phyloP scores from a whole-genome alignment of 2,329 filamentous ascomycete species.

The Botrytis fabae region DNA sequence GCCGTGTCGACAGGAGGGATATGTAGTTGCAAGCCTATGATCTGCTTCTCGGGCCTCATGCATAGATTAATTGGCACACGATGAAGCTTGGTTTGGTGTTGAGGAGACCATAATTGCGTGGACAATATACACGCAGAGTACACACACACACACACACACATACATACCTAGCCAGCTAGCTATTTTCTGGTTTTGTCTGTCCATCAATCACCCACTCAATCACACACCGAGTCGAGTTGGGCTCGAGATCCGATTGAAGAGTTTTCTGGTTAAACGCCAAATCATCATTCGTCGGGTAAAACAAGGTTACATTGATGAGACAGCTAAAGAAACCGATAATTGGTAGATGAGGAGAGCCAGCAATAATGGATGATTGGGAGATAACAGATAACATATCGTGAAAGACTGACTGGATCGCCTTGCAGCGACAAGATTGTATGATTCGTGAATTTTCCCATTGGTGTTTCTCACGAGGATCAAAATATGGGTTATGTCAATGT shows the following conservation, averaged over 20 bases:
- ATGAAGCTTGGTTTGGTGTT: conserved; percentile 24
- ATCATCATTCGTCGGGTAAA: conserved; percentile 37
- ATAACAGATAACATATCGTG: background rate
- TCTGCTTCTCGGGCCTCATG: conserved; percentile 22
- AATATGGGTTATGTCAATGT: background rate
- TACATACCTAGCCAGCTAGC: background rate
- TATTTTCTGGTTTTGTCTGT: background rate
- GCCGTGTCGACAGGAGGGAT: background rate
- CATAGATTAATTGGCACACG: conserved; percentile 33
- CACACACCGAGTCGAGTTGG: conserved; percentile 9
- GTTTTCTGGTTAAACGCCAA: conserved; percentile 31
- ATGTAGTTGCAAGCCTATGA: conserved; percentile 33
- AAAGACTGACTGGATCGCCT: conserved; percentile 4
- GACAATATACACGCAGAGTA: background rate
- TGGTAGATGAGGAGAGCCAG: background rate
- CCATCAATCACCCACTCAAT: no score
- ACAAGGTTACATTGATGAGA: conserved; percentile 16
- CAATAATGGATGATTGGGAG: no score
- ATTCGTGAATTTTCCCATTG: conserved; percentile 7
- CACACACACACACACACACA: background rate
- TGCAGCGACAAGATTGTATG: background rate
- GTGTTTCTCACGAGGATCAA: background rate
- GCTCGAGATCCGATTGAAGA: conserved; percentile 20
- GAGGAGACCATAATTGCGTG: conserved; percentile 30
- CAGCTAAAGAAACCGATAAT: background rate